phyloP scores from a whole-genome alignment of 768 basidiomycete genomes.

The Leucogyrophana mollusca region DNA sequence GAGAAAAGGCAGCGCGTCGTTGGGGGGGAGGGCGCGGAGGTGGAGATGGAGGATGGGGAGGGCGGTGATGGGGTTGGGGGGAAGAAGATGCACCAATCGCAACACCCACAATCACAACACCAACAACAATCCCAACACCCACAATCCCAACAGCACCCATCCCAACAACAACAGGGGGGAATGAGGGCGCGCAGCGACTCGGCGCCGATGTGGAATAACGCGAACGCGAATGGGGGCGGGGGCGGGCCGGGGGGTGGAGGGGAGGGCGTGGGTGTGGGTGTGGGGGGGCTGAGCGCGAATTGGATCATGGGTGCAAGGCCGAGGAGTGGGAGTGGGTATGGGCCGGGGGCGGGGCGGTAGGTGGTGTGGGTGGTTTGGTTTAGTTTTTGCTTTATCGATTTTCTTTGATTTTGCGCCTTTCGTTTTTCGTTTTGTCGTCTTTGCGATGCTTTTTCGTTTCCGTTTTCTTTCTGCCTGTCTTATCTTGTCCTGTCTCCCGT shows the following conservation, averaged over 20 bases:
- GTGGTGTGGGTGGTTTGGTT: no score
- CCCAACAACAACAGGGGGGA: conserved; percentile 15
- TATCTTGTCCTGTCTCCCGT: no score
- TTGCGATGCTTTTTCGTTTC: no score
- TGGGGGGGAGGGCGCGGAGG: conserved; percentile 11
- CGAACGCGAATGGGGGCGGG: conserved; percentile 16
- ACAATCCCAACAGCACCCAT: no score
- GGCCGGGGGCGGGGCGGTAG: no score
- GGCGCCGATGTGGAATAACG: conserved; percentile 19
- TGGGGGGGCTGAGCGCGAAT: conserved; percentile 25
- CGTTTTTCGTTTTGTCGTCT: no score
- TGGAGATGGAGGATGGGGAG: conserved; percentile 6
- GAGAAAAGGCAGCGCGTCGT: conserved; percentile 20
- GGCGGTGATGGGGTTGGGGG: conserved; percentile 5
- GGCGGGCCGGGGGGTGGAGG: conserved; percentile 14
- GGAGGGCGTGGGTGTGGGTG: conserved; percentile 15
- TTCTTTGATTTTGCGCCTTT: no score
- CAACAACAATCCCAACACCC: no score
- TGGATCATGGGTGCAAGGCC: conserved; percentile 20
- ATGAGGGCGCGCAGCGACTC: conserved; percentile 24
- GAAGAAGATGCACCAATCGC: conserved; percentile 17
- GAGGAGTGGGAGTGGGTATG: conserved; percentile 23
- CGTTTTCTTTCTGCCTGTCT: no score
- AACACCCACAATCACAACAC: conserved; percentile 13
- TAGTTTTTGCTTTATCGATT: no score